Conservation (phyloP, 495 filamentous ascomycete species). For the Sphaerosporella brunnea region DNA sequence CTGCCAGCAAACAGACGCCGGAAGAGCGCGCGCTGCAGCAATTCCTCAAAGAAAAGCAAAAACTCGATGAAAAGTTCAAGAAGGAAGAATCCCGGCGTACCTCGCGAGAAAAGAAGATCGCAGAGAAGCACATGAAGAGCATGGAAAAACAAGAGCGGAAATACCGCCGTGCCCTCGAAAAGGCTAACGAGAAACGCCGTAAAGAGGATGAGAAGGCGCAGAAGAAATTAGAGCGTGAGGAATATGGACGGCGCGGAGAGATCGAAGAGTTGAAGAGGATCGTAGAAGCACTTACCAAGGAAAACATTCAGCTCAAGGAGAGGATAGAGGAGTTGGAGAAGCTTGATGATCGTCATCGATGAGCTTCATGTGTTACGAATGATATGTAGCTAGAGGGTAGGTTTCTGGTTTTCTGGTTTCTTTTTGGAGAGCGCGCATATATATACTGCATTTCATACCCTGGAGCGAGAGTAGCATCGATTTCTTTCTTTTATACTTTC, state of each 20-base stretch:
- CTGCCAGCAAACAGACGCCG: slow-evolving; percentile 26
- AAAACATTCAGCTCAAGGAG: slow-evolving; percentile 45
- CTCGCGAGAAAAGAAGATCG: slow-evolving; percentile 37
- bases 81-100: slow-evolving; percentile 32
- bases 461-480: too few species aligned
- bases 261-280: slow-evolving; percentile 37
- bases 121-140: slow-evolving; percentile 47
- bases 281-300: slow-evolving; percentile 38
- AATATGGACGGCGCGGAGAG: slow-evolving; percentile 30
- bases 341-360: too few species aligned
- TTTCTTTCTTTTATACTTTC: too few species aligned
- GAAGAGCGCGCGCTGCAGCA: slow-evolving; percentile 61
- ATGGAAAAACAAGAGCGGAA: slow-evolving; percentile 45
- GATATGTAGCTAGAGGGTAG: too few species aligned
- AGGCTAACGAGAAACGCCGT: slow-evolving; percentile 39
- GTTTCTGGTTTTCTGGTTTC: too few species aligned
- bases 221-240: slow-evolving; percentile 26
- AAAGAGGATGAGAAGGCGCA: slow-evolving; percentile 33
- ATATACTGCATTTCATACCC: too few species aligned
- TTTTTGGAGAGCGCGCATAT: too few species aligned
- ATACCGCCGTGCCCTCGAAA: slow-evolving; percentile 40
- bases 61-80: slow-evolving; percentile 50
- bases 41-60: slow-evolving; percentile 49
- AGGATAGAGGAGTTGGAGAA: slow-evolving; percentile 39
- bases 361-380: too few species aligned